phyloP scores from a whole-genome alignment of 1,284 basidiomycete species.

The Ganoderma lingzhi region DNA sequence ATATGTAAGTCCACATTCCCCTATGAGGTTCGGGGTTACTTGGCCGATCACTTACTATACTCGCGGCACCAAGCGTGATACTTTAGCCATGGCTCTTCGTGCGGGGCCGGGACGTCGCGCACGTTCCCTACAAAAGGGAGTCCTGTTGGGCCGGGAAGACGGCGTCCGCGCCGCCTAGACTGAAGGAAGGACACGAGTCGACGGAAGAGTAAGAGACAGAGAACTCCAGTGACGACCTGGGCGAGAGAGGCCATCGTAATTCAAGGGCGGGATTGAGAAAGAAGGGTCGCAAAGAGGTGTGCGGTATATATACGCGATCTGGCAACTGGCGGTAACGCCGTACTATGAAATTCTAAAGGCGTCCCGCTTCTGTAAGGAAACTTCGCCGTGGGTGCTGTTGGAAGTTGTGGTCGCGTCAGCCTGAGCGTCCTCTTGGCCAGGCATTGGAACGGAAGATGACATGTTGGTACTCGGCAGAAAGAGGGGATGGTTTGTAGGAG shows the following conservation, averaged over 20 bases:
- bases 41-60: constrained; percentile 21
- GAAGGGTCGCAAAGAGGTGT: neutral
- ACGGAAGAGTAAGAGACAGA: neutral
- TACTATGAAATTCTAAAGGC: too few relatives aligned
- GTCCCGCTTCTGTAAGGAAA: neutral
- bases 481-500: neutral
- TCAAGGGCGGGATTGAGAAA: neutral
- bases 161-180: neutral
- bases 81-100: constrained; percentile 26
- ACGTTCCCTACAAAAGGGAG: constrained; percentile 38
- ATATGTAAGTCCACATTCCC: neutral
- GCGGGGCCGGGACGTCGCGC: constrained; percentile 31
- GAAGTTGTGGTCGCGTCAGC: neutral
- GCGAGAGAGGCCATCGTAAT: neutral
- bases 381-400: neutral
- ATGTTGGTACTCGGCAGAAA: too few relatives aligned
- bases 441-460: neutral
- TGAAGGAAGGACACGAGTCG: neutral
- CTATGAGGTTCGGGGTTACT: neutral
- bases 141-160: constrained; percentile 34
- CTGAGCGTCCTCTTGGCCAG: neutral
- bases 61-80: constrained; percentile 24
- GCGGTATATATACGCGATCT: neutral
- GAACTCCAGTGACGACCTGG: neutral
- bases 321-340: too few relatives aligned